Conservation (phyloP, 495 filamentous ascomycete genomes). For the Viridothelium virens region DNA sequence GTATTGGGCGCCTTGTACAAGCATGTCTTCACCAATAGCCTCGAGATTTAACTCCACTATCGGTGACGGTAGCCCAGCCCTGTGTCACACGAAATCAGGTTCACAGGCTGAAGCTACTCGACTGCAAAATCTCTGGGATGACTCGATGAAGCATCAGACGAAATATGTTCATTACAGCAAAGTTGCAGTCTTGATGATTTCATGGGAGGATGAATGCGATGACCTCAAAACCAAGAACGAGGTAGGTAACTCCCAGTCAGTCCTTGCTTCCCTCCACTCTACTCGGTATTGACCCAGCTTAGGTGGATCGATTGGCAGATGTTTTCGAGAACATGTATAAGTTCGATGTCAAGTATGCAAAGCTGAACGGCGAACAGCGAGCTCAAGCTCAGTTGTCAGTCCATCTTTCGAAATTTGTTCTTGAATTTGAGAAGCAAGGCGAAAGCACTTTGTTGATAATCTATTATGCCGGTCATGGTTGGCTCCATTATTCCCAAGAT, state of each 20-base stretch:
- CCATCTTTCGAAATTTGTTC: neutral
- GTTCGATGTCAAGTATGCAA: slow-evolving; percentile 1
- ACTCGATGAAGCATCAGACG: neutral
- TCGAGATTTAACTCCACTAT: neutral
- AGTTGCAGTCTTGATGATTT: neutral
- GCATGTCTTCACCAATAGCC: no score
- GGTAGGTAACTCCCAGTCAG: neutral
- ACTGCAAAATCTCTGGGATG: neutral
- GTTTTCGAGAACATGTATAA: slow-evolving; percentile 14
- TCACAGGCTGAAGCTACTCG: neutral
- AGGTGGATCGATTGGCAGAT: neutral
- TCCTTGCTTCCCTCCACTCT: no score
- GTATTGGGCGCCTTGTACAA: no score
- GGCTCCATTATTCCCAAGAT: neutral
- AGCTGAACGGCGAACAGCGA: neutral
- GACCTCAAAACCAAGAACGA: neutral
- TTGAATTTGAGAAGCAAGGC: neutral
- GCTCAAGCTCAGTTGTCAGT: neutral
- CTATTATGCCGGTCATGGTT: neutral
- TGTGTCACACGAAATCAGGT: neutral
- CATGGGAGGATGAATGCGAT: neutral
- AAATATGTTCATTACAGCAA: neutral
- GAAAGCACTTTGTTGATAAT: neutral
- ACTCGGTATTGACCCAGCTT: no score
- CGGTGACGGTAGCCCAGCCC: neutral